Evolutionary conservation across 2,329 filamentous ascomycete genomes (phyloP), one percentile per base, ranked within the genome.

Genomic region (Penicillium sp.): DNA sequence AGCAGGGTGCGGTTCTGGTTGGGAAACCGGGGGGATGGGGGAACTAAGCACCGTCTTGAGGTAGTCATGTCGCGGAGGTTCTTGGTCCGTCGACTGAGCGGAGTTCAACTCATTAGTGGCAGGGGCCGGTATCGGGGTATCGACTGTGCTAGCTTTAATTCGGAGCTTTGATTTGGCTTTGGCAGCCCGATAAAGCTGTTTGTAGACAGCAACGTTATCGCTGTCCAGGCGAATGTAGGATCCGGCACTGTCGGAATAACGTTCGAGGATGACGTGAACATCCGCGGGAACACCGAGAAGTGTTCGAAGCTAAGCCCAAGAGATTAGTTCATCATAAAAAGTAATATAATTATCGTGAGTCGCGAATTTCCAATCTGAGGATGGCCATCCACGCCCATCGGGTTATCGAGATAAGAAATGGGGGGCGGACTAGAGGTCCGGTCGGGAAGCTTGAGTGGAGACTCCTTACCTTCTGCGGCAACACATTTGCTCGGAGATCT

Each of bases 101-200:
- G 39, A 20, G n/a, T 29, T 16, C 8, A 47, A 29, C 29, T 43
- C 37, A 14, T 50, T 48, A 23, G 50, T 44, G 14, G 37, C 25
- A 5, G 22, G 29, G 13, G 26, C 39, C 15, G 53, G 38, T 11
- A 43, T 32, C 27, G 49, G 48, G 23, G 47, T 32, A 14, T 63
- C 52, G 35, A 67, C 60, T 22, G 74, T 56, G 11, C 77, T 82
- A 25, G 85, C 82, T 51, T 80, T 85, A 42, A 98, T 77, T 66
- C 92, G 89, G 53, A 98, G 81, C 80, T 96, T 98, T 50, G 89
- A 80, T 75, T 98, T 98, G 25, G 92, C 92, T 73, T 95, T 98
- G 48, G 92, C 92, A 51, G 92, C 92, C 56, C 92, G 84, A 63
- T 92, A 90, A 28, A 98, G 82, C 62, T 95, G 92, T 73, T 95